Conservation (phyloP, 2,329 filamentous ascomycete genomes). For the Aspergillus hiratsukae region DNA sequence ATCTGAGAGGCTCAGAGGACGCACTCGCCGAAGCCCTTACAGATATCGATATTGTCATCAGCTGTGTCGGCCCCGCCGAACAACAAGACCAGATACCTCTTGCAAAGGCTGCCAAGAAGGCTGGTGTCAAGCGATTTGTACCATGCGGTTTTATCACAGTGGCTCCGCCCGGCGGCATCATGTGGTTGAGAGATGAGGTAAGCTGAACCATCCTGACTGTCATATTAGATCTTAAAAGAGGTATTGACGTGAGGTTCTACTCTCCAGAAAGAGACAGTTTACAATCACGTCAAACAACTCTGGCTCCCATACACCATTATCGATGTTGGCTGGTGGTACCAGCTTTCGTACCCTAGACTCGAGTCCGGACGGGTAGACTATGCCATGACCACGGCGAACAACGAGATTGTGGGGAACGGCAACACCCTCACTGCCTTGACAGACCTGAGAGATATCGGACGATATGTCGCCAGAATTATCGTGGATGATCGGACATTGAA, state of each 20-base stretch:
- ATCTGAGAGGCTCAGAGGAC: conserved; percentile 41
- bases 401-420: conserved; percentile 45
- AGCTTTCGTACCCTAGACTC: conserved; percentile 44
- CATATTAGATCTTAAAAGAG: not conserved
- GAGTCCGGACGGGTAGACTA: conserved; percentile 47
- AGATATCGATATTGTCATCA: conserved; percentile 46
- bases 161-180: conserved; percentile 43
- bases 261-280: conserved; percentile 49
- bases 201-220: conserved; percentile 1
- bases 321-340: conserved; percentile 58
- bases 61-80: conserved; percentile 33
- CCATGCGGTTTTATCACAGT: conserved; percentile 49
- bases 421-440: conserved; percentile 42
- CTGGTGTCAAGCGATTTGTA: conserved; percentile 50
- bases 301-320: conserved; percentile 53
- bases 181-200: conserved; percentile 40
- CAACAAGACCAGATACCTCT: conserved; percentile 44
- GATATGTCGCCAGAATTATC: conserved; percentile 50
- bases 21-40: conserved; percentile 40
- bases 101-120: conserved; percentile 46
- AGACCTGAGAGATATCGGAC: conserved; percentile 51
- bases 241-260: not conserved
- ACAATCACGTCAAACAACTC: conserved; percentile 47
- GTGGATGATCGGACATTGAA: conserved; percentile 52
- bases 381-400: conserved; percentile 31